A percentile compares a stretch with the other conserved stretches of the same genome.
These are phyloP conservation scores for Cicer arietinum DNA, from an alignment of 306 rosid genomes.

Conservation along the genomic window DNA sequence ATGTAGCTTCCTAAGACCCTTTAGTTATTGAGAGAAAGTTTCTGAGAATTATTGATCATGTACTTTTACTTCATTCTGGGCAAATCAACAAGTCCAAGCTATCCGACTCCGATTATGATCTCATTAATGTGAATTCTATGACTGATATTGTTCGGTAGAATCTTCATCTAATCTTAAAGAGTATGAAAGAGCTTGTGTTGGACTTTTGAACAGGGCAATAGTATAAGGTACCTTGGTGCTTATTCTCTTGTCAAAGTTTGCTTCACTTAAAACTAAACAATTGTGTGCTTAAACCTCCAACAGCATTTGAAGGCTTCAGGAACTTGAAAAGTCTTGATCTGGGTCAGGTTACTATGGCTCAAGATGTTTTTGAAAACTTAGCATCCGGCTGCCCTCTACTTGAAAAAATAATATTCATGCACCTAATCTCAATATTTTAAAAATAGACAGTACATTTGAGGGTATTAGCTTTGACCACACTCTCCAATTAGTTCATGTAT, in stretches of 20 bases:
- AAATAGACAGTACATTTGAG: constrained; percentile 54
- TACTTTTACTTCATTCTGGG: constrained; percentile 66
- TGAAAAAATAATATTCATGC: constrained; percentile 60
- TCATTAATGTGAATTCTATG: constrained; percentile 14
- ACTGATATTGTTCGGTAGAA: constrained; percentile 58
- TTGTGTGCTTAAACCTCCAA: constrained; percentile 61
- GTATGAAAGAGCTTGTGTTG: constrained; percentile 55
- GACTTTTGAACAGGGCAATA: constrained; percentile 55
- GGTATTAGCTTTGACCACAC: constrained; percentile 56
- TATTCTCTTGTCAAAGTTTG: constrained; percentile 58
- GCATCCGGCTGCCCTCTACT: constrained; percentile 59
- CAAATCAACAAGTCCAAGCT: constrained; percentile 53
- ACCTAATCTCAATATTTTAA: constrained; percentile 54
- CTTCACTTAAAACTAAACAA: constrained; percentile 50
- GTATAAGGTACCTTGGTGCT: constrained; percentile 53
- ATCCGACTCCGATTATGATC: constrained; percentile 46
- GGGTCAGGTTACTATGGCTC: constrained; percentile 59
- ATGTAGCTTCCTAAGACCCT: constrained; percentile 36
- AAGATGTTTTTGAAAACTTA: constrained; percentile 55
- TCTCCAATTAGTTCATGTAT: constrained; percentile 45
- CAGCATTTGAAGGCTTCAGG: constrained; percentile 51
- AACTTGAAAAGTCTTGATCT: constrained; percentile 66
- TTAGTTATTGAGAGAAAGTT: background rate
- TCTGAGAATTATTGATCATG: constrained; percentile 59
- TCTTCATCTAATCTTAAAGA: constrained; percentile 49